phyloP scores from a whole-genome alignment of 2,329 filamentous ascomycete species.

The Pyrenophora teres region DNA sequence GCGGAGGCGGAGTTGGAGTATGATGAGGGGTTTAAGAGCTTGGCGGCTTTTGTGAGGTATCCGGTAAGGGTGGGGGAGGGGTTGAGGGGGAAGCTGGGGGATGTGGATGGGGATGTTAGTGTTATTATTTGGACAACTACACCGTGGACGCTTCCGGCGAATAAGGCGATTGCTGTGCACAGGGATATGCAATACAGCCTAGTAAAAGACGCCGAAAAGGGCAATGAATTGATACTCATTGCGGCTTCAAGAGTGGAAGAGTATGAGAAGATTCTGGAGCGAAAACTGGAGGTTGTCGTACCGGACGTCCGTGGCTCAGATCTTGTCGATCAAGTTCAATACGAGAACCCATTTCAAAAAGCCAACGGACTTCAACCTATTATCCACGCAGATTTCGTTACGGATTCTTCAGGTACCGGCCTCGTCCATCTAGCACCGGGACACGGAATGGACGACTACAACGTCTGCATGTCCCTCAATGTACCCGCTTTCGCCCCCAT shows the following conservation, averaged over 20 bases:
- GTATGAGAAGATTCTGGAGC: slow-evolving; percentile 40
- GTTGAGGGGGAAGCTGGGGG: slow-evolving; percentile 47
- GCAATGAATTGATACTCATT: slow-evolving; percentile 67
- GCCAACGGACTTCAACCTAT: slow-evolving; percentile 67
- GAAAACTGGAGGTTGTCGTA: slow-evolving; percentile 55
- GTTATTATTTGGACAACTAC: slow-evolving; percentile 99
- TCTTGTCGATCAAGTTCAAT: slow-evolving; percentile 66
- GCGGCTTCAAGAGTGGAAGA: slow-evolving; percentile 71
- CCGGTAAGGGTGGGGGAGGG: slow-evolving; percentile 60
- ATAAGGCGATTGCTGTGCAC: slow-evolving; percentile 84
- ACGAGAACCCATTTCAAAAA: slow-evolving; percentile 72
- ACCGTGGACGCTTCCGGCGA: slow-evolving; percentile 94
- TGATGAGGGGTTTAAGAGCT: slow-evolving; percentile 72
- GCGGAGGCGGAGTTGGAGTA: slow-evolving; percentile 88
- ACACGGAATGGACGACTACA: slow-evolving; percentile 96
- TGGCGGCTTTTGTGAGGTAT: slow-evolving; percentile 79
- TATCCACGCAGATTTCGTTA: slow-evolving; percentile 86
- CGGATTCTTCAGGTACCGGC: slow-evolving; percentile 86
- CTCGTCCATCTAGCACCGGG: slow-evolving; percentile 94
- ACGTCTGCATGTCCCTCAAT: slow-evolving; percentile 68
- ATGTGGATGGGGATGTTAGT: slow-evolving; percentile 54
- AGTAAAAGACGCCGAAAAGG: slow-evolving; percentile 52
- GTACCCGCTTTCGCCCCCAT: slow-evolving; percentile 81
- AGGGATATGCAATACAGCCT: slow-evolving; percentile 74
- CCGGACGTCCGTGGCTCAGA: slow-evolving; percentile 66